Conservation (phyloP, 2,329 filamentous ascomycete genomes). For the Diplodia seriata region DNA sequence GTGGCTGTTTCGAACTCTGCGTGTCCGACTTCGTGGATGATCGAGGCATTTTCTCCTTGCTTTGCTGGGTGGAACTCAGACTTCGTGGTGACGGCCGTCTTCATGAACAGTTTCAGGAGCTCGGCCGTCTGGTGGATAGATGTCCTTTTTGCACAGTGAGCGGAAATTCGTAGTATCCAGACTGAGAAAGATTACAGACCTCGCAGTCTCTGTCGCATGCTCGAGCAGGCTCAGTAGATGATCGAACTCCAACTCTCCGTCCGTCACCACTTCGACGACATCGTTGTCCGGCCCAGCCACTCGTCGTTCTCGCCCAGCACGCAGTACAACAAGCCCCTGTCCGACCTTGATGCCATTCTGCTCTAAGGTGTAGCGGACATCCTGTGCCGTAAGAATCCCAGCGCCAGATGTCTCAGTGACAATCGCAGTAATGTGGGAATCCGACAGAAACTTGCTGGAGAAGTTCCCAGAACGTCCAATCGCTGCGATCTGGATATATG, state of each 20-base stretch:
- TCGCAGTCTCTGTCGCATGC: constrained; percentile 39
- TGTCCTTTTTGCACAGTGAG: constrained; percentile 5
- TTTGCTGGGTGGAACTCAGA: constrained; percentile 44
- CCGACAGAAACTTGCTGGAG: constrained; percentile 45
- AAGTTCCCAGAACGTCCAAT: constrained; percentile 43
- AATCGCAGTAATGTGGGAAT: constrained; percentile 43
- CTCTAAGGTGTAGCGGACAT: constrained; percentile 40
- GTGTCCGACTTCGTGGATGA: constrained; percentile 39
- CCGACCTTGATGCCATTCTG: constrained; percentile 36
- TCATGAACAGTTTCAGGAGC: constrained; percentile 41
- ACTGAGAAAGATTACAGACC: not conserved
- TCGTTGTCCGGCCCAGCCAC: constrained; percentile 38
- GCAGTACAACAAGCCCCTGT: constrained; percentile 42
- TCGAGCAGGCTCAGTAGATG: constrained; percentile 44
- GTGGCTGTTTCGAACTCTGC: constrained; percentile 43
- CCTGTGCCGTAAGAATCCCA: constrained; percentile 39
- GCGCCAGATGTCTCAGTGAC: constrained; percentile 39
- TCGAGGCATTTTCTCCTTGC: constrained; percentile 40
- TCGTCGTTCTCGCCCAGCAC: constrained; percentile 37
- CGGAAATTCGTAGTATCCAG: not conserved
- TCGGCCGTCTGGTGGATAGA: constrained; percentile 40
- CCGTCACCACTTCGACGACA: constrained; percentile 40
- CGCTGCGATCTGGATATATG: constrained; percentile 41
- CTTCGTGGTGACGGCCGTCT: constrained; percentile 39
- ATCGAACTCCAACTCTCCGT: constrained; percentile 43